Evolutionary conservation across 164 flowering plant species (phyloP), one percentile per base, ranked within the genome.

Genomic region (Chloranthus sessilifolius): DNA sequence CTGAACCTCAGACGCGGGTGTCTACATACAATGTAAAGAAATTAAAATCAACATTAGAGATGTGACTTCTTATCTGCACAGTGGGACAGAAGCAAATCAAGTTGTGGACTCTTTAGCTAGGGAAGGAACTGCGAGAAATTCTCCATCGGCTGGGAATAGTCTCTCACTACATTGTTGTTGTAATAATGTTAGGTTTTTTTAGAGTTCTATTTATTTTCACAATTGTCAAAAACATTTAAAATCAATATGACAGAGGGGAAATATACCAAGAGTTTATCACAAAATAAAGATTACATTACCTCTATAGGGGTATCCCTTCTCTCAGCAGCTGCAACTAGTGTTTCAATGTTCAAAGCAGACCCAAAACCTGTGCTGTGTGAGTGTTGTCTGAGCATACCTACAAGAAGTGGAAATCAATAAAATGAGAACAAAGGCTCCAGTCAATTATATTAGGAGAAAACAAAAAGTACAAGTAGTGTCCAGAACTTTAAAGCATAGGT

Each of bases 311-410:
- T 74, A 48, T 82, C 97, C 64, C 97, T 75, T 70, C 79, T 79
- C 69, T 86, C 99, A 47, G 99, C 95, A 61, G 99, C 99, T 52
- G 94, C 91, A 61, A 86, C 81, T 44, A 92, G 82, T 35, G 99
- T 88, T 66, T 88, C 97, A 55, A 88, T 92, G 70, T 84, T 92
- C 62, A 92, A 68, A 45, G 97, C 99, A 66, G 99, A 79, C 46
- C 99, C 99, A 77, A 92, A 92, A 50, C 95, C 95, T 67, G 85
- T 53, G 59, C 21, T 61, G 58, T 58, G 47, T 25, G 70, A 61
- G 29, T 48, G 71, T 39, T 53, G 64, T 29, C 65, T 62, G 56
- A 53, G 66, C 53, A 62, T 50, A 43, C 73, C 72, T 75, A 53
- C 35, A 52, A 40, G 16, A 43, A 11, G 19, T 15, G 33, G 21